These are phyloP conservation scores for Penicillium malachiteum DNA, from an alignment of 495 filamentous ascomycete genomes.

Conservation along the genomic window DNA sequence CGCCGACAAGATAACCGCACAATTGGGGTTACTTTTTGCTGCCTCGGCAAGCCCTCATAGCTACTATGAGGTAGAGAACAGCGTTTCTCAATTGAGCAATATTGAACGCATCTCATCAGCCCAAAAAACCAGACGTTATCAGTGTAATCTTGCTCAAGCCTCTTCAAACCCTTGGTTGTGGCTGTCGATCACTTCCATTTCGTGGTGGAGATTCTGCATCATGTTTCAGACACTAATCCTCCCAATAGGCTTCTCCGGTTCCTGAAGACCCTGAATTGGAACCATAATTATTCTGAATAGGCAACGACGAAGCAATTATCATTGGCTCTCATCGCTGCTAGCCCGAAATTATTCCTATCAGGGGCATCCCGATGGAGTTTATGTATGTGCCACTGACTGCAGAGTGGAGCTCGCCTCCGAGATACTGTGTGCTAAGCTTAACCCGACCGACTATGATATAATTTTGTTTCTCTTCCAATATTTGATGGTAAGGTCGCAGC, in stretches of 20 bases:
- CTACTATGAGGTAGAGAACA: background rate
- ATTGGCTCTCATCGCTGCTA: conserved; percentile 5
- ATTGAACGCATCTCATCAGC: too few species aligned
- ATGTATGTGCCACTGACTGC: background rate
- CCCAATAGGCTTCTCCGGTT: conserved; percentile 4
- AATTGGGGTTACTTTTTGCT: too few species aligned
- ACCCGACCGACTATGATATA: conserved; percentile 10
- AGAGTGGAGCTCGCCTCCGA: background rate
- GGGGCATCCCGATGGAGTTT: conserved; percentile 2
- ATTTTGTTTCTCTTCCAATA: background rate
- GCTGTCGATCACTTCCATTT: conserved; percentile 15
- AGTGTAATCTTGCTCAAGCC: background rate
- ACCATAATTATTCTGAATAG: background rate
- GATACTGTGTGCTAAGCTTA: background rate
- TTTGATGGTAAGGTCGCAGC: conserved; percentile 8
- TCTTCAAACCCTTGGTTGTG: conserved; percentile 4
- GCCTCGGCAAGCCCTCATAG: too few species aligned
- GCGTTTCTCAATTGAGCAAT: background rate
- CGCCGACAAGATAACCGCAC: too few species aligned
- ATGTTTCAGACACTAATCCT: conserved; percentile 11
- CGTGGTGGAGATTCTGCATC: conserved; percentile 12
- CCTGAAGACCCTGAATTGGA: conserved; percentile 10
- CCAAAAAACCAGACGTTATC: background rate
- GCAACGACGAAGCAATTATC: background rate
- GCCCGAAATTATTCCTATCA: conserved; percentile 11